phyloP scores from a whole-genome alignment of 306 rosid genomes.

The Rosa rugosa region DNA sequence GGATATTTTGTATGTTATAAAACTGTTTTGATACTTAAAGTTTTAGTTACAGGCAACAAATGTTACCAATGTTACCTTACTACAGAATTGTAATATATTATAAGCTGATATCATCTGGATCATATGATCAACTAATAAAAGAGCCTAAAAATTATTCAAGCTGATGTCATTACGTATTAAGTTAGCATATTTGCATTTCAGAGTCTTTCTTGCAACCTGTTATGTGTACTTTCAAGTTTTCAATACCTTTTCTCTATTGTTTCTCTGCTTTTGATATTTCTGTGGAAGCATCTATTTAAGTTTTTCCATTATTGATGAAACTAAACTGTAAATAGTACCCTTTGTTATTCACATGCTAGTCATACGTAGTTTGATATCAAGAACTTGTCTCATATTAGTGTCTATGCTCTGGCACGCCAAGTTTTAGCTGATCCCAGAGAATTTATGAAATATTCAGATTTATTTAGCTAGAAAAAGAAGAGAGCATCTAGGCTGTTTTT shows the following conservation, averaged over 20 bases:
- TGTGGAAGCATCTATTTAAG: background rate
- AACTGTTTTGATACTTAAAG: constrained; percentile 25
- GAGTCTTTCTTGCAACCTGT: background rate
- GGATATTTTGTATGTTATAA: constrained; percentile 37
- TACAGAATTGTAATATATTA: background rate
- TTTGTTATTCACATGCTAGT: background rate
- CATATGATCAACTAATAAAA: background rate
- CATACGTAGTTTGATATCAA: constrained; percentile 3
- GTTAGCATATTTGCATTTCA: background rate
- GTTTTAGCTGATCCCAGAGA: background rate
- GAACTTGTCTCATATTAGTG: background rate
- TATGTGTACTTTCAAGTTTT: background rate
- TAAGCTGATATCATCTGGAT: background rate
- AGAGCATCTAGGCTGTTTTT: constrained; percentile 33
- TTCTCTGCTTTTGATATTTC: background rate
- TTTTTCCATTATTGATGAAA: background rate
- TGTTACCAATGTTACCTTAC: background rate
- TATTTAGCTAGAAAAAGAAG: constrained; percentile 31
- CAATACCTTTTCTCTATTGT: background rate
- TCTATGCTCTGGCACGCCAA: background rate
- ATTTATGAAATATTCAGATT: constrained; percentile 19
- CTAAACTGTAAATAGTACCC: background rate
- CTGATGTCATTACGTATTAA: background rate
- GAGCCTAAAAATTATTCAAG: background rate
- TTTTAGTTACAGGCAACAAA: constrained; percentile 11